phyloP scores from a whole-genome alignment of 164 flowering plant species.

The Aristolochia contorta region DNA sequence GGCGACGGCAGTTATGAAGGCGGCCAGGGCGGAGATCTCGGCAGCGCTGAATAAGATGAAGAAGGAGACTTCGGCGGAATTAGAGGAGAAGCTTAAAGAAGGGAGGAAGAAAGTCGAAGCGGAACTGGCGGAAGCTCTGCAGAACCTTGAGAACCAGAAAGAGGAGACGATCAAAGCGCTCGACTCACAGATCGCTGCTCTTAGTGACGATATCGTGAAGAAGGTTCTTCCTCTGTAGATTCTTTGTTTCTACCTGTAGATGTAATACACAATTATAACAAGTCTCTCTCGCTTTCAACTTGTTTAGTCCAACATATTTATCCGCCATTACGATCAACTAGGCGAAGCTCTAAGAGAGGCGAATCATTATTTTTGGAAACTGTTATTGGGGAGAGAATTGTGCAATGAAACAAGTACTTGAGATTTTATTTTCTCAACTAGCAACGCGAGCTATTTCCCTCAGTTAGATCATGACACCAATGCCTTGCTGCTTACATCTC shows the following conservation, averaged over 20 bases:
- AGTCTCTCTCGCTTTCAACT: too few species aligned
- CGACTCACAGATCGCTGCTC: conserved; percentile 75
- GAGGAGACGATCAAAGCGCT: conserved; percentile 69
- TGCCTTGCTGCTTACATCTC: too few species aligned
- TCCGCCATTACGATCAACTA: too few species aligned
- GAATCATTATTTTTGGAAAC: too few species aligned
- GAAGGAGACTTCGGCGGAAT: conserved; percentile 77
- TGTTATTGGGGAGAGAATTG: too few species aligned
- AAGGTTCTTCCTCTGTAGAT: conserved; percentile 62
- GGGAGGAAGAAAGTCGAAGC: conserved; percentile 79
- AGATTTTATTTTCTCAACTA: too few species aligned
- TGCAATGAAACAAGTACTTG: too few species aligned
- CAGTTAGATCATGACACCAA: too few species aligned
- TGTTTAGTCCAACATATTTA: too few species aligned
- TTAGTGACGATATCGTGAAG: conserved; percentile 74
- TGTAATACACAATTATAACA: too few species aligned
- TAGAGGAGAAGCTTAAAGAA: conserved; percentile 61
- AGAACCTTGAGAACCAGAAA: conserved; percentile 66
- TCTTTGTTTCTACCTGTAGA: background rate
- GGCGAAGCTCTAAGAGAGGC: too few species aligned
- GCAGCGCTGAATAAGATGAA: conserved; percentile 87
- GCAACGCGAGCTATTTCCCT: too few species aligned
- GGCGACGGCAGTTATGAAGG: conserved; percentile 73
- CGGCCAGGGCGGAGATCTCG: conserved; percentile 88
- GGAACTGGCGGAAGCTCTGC: conserved; percentile 77